Conservation (phyloP, 495 filamentous ascomycete genomes). For the Trichoderma reesei region DNA sequence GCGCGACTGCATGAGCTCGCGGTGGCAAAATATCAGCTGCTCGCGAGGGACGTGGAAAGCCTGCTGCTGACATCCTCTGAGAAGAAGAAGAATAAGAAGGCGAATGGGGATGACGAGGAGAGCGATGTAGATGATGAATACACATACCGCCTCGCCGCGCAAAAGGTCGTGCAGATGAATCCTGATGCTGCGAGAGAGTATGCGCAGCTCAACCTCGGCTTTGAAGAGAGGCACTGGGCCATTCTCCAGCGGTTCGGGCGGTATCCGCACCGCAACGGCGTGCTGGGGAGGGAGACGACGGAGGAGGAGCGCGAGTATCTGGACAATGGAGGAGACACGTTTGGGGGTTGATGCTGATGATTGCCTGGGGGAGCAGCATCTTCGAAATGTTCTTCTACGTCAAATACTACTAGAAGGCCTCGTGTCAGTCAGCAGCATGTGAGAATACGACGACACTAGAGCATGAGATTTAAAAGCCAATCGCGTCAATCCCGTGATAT, state of each 20-base stretch:
- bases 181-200: background rate
- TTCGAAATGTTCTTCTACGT: too few relatives aligned
- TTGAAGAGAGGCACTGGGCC: constrained; percentile 12
- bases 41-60: constrained; percentile 11
- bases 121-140: constrained; percentile 9
- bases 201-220: background rate
- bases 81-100: background rate
- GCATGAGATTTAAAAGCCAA: too few relatives aligned
- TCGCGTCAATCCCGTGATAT: too few relatives aligned
- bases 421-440: too few relatives aligned
- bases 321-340: constrained; percentile 16
- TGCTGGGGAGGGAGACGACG: constrained; percentile 20
- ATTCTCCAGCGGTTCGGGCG: constrained; percentile 23
- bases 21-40: constrained; percentile 7
- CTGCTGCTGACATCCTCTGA: background rate
- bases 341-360: constrained; percentile 6
- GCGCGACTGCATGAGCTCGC: constrained; percentile 13
- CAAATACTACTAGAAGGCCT: too few relatives aligned
- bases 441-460: too few relatives aligned
- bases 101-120: background rate
- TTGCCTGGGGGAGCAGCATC: too few relatives aligned
- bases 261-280: constrained; percentile 24
- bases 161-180: constrained; percentile 13
- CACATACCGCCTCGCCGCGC: constrained; percentile 16
- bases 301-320: constrained; percentile 20